Conservation (phyloP, 2,329 filamentous ascomycete species). For the Paecilomyces niveus region DNA sequence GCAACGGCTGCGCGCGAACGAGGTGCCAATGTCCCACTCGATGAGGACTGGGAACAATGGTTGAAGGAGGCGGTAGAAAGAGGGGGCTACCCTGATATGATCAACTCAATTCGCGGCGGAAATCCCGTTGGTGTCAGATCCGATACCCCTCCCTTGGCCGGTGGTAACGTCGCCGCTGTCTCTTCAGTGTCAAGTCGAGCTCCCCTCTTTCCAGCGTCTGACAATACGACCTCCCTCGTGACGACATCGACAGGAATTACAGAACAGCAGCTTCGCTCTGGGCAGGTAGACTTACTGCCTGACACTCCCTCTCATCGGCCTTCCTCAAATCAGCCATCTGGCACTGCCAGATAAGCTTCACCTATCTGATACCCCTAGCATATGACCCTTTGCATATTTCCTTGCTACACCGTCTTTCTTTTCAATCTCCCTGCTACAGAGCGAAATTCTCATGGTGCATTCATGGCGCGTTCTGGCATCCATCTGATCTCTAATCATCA, state of each 20-base stretch:
- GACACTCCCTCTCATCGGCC: slow-evolving; percentile 13
- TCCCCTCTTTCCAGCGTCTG: slow-evolving; percentile 9
- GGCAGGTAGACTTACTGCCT: slow-evolving; percentile 10
- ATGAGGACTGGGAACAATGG: slow-evolving; percentile 51
- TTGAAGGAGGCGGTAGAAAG: slow-evolving; percentile 50
- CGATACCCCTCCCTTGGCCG: slow-evolving; percentile 13
- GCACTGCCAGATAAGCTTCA: slow-evolving; percentile 17
- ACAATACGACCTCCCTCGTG: slow-evolving; percentile 11
- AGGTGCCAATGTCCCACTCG: slow-evolving; percentile 38
- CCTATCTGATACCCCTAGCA: background rate
- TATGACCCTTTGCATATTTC: background rate
- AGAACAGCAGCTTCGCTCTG: slow-evolving; percentile 15
- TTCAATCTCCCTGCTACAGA: background rate
- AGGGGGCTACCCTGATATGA: slow-evolving; percentile 36
- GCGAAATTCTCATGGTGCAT: background rate
- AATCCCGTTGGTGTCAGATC: slow-evolving; percentile 25
- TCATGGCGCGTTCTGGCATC: background rate
- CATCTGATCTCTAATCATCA: background rate
- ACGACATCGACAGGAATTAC: slow-evolving; percentile 10
- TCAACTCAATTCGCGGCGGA: slow-evolving; percentile 31
- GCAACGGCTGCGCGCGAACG: slow-evolving; percentile 47
- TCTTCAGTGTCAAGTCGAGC: slow-evolving; percentile 4
- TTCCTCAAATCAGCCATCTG: slow-evolving; percentile 16
- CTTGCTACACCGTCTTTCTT: background rate
- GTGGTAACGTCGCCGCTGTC: slow-evolving; percentile 12